Evolutionary conservation across 768 basidiomycete species (phyloP).

Genomic region (Paxillus involutus): DNA sequence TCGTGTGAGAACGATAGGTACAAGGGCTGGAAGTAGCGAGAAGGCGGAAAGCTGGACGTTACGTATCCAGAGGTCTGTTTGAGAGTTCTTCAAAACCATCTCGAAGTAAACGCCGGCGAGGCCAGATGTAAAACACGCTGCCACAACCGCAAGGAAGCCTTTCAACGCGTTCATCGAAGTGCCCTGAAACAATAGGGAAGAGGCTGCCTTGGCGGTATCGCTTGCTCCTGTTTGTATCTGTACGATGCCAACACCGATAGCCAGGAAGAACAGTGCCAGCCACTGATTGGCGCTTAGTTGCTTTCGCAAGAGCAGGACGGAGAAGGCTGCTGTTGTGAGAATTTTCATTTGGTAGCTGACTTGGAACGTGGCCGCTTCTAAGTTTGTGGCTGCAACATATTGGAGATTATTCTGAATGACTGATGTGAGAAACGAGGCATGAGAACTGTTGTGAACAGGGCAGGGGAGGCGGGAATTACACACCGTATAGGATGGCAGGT

Average conservation of each 20-base stretch:
- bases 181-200: slow-evolving; percentile 30
- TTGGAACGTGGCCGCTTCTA: slow-evolving; percentile 95
- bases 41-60: slow-evolving; percentile 96
- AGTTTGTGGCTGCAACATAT: slow-evolving; percentile 90
- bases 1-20: slow-evolving; percentile 68
- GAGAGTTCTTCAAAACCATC: slow-evolving; percentile 91
- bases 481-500: slow-evolving; percentile 91
- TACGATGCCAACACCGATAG: slow-evolving; percentile 86
- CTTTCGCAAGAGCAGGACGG: slow-evolving; percentile 77
- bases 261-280: slow-evolving; percentile 81
- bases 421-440: slow-evolving; percentile 21
- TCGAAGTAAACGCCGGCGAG: slow-evolving; percentile 98
- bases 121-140: slow-evolving; percentile 93
- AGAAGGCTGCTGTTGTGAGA: slow-evolving; percentile 89
- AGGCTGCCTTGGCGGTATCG: slow-evolving; percentile 25
- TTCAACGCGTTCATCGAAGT: slow-evolving; percentile 78
- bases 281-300: slow-evolving; percentile 75
- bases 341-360: slow-evolving; percentile 98
- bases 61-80: slow-evolving; percentile 91
- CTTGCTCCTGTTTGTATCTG: slow-evolving; percentile 64
- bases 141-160: slow-evolving; percentile 87
- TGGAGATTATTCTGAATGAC: slow-evolving; percentile 96
- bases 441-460: neutral
- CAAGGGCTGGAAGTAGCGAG: slow-evolving; percentile 84
- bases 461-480: slow-evolving; percentile 11